Base-by-base conservation (phyloP, 2,329 filamentous ascomycete genomes). In the Harringtonia aguacate region DNA sequence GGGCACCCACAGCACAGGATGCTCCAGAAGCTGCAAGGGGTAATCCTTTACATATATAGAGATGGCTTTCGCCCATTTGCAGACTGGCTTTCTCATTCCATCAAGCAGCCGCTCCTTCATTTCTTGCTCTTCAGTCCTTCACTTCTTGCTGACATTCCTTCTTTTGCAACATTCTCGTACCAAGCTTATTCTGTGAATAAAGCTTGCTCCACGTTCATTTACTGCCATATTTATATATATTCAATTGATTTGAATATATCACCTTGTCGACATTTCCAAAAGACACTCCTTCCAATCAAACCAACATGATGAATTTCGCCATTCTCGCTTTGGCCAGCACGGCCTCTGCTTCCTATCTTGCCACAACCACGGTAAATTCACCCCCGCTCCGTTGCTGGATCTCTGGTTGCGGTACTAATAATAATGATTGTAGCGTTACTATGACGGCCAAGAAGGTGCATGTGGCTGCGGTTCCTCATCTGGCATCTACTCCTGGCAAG, bases 361-460 rank as follows among this genome's bases (percentile, higher is more conserved):
- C 45, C 13, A 30, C 45, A 6, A 46, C 45, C 3, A 46, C 45
- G 30, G 45, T 36, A 46, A 14, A 10, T 31, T 8, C 20, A 15
- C 18, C 24, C 17, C n/a, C n/a, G n/a, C n/a, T 29, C 33, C 8
- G 3, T 3, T 17, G 8, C 3, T 7, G 30, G 2, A 17, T 15
- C 27, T 17, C 9, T 24, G 17, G 9, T 13, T 20, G 4, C 1
- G 5, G 12, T 29, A 28, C 33, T 41, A n/a, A 33, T 30, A 13
- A 10, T 15, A 12, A 14, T 31, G 2, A 27, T 27, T 14, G 18
- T 34, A 60, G 58, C 55, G 53, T 12, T 61, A 61, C 47, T 60
- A 57, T 43, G 58, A 61, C 47, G 53, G 53, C 5, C 52, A 50
- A 31, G 46, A 58, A 39, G 58, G 58, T 21, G 57, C 58, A 14